A percentile compares a stretch with the other conserved stretches of the same genome.
These are phyloP conservation scores for Dioscorea cayenensis DNA, from an alignment of 116 monocot genomes.

Conservation along the genomic window DNA sequence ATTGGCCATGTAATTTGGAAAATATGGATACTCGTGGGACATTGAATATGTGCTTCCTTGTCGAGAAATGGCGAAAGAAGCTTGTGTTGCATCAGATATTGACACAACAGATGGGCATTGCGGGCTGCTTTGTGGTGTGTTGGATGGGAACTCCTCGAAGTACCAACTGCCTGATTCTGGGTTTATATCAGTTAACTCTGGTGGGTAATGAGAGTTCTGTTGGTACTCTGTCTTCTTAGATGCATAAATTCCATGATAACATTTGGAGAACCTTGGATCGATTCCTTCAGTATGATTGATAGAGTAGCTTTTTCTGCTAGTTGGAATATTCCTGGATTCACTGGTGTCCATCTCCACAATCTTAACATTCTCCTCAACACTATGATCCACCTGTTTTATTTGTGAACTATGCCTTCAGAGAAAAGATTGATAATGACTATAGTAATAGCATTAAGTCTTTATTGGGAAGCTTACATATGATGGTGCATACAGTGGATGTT, in stretches of 20 bases:
- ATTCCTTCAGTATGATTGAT: conserved; percentile 25
- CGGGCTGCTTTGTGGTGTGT: conserved; percentile 62
- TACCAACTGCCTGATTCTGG: conserved; percentile 46
- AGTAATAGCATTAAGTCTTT: background rate
- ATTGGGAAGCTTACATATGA: conserved; percentile 40
- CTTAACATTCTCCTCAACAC: conserved; percentile 47
- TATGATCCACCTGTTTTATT: conserved; percentile 51
- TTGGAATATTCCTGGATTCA: conserved; percentile 33
- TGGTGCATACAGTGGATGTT: conserved; percentile 26
- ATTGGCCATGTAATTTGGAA: conserved; percentile 88
- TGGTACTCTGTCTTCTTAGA: conserved; percentile 19
- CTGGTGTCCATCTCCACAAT: conserved; percentile 76
- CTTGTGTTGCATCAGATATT: conserved; percentile 14
- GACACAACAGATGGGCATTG: conserved; percentile 40
- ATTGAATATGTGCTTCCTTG: conserved; percentile 20
- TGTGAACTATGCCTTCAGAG: background rate
- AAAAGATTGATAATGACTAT: background rate
- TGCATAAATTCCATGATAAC: conserved; percentile 12
- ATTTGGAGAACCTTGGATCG: conserved; percentile 34
- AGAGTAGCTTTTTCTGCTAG: conserved; percentile 50
- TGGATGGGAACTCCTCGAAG: conserved; percentile 67
- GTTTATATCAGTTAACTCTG: conserved; percentile 53
- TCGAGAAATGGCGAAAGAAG: conserved; percentile 12
- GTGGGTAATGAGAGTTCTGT: conserved; percentile 51
- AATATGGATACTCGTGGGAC: conserved; percentile 23